These are phyloP conservation scores for Lupinus albus DNA, from an alignment of 306 rosid species.

Conservation along the genomic window DNA sequence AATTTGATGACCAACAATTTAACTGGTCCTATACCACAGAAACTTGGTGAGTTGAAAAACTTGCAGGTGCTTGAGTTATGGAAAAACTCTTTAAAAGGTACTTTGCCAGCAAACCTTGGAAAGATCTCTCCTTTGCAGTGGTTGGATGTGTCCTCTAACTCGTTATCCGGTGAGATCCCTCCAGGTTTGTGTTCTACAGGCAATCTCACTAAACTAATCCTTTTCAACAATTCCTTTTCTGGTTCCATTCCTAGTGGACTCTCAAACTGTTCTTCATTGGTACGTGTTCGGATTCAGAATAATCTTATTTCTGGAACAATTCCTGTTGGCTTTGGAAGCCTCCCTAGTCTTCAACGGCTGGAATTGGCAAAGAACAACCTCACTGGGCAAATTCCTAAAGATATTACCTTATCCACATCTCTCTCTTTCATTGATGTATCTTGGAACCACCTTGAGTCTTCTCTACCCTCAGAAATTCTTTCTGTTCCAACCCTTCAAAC, in stretches of 20 bases:
- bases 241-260: conserved; percentile 76
- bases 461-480: conserved; percentile 67
- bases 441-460: conserved; percentile 66
- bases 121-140: conserved; percentile 74
- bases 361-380: conserved; percentile 80
- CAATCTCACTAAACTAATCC: conserved; percentile 84
- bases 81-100: conserved; percentile 73
- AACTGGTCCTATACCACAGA: conserved; percentile 66
- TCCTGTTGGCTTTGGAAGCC: conserved; percentile 74
- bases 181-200: conserved; percentile 68
- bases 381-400: conserved; percentile 68
- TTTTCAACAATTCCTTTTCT: conserved; percentile 79
- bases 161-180: conserved; percentile 74
- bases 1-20: conserved; percentile 80
- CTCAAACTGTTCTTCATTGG: conserved; percentile 64
- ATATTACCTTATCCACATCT: conserved; percentile 61
- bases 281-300: conserved; percentile 77
- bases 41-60: conserved; percentile 67
- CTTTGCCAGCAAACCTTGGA: conserved; percentile 73
- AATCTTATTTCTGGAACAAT: conserved; percentile 75
- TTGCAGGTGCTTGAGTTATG: conserved; percentile 71
- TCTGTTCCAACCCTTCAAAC: conserved; percentile 73
- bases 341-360: conserved; percentile 68
- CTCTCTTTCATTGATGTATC: conserved; percentile 90
- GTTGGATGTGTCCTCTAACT: conserved; percentile 87